Evolutionary conservation across 371 early-diverging fungal genomes (phyloP).

Genomic region (Actinomortierella ambigua): DNA sequence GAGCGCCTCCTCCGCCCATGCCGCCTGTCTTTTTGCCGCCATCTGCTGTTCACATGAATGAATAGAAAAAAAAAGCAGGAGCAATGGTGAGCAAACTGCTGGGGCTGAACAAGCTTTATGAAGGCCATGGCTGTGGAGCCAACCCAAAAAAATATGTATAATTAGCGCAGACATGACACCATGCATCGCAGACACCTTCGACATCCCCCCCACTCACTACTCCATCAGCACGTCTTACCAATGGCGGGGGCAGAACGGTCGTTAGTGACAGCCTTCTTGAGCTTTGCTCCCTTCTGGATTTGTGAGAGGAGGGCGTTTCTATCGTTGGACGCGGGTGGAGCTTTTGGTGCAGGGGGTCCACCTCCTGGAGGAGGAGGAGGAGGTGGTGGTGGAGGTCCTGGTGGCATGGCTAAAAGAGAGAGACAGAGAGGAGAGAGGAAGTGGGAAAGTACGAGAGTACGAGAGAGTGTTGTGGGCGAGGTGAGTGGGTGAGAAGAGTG

Average conservation of each 20-base stretch:
- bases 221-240: slow-evolving; percentile 39
- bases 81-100: no score
- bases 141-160: background rate
- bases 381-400: slow-evolving; percentile 18
- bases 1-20: slow-evolving; percentile 17
- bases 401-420: slow-evolving; percentile 6
- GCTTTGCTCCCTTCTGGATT: slow-evolving; percentile 75
- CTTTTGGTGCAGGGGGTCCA: slow-evolving; percentile 16
- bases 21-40: slow-evolving; percentile 16
- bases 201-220: no score
- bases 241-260: slow-evolving; percentile 75
- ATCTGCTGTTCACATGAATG: no score
- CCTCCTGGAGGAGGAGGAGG: slow-evolving; percentile 36
- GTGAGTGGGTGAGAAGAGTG: no score
- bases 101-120: background rate
- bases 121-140: background rate
- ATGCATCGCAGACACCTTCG: no score
- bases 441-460: no score
- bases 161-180: background rate
- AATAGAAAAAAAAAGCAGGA: no score
- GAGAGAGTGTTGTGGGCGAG: no score
- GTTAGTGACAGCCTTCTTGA: slow-evolving; percentile 82
- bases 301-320: slow-evolving; percentile 64
- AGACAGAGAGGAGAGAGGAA: no score
- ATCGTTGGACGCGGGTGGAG: slow-evolving; percentile 27